Evolutionary conservation across 2,329 filamentous ascomycete genomes (phyloP).

Genomic region (Ophiostoma ulmi): DNA sequence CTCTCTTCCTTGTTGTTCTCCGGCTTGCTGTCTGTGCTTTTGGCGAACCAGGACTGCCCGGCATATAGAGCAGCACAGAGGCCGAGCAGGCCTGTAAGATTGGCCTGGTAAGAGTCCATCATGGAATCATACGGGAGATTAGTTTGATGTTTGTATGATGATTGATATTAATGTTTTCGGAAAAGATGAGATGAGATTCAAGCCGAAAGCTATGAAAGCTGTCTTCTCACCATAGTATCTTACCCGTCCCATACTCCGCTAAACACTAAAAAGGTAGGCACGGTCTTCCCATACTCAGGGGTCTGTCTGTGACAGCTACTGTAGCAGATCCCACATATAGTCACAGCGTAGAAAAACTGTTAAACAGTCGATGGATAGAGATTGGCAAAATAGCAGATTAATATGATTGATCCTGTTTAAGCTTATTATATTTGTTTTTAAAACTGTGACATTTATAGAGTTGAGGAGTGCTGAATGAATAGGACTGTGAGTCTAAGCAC

Average conservation of each 20-base stretch:
- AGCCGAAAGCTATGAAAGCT: neutral
- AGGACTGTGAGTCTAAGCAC: no score
- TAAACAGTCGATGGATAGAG: neutral
- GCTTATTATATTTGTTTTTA: no score
- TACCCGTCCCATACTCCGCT: neutral
- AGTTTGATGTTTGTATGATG: neutral
- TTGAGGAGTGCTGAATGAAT: no score
- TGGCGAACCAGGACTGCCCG: conserved; percentile 23
- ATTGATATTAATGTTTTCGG: neutral
- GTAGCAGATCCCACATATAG: neutral
- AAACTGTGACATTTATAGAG: no score
- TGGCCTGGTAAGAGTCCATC: conserved; percentile 36
- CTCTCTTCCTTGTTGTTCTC: neutral
- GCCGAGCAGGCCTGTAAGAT: conserved; percentile 34
- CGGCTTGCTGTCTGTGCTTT: conserved; percentile 23
- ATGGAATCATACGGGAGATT: neutral
- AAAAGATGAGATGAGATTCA: neutral
- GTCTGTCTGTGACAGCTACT: neutral
- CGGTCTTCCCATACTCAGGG: neutral
- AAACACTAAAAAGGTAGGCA: neutral
- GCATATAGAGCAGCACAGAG: conserved; percentile 33
- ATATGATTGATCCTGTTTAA: no score
- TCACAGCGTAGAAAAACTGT: neutral
- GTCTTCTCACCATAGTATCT: neutral
- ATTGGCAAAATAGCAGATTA: no score